phyloP scores from a whole-genome alignment of 371 early-diverging fungal species.

The Mucor circinelloides region DNA sequence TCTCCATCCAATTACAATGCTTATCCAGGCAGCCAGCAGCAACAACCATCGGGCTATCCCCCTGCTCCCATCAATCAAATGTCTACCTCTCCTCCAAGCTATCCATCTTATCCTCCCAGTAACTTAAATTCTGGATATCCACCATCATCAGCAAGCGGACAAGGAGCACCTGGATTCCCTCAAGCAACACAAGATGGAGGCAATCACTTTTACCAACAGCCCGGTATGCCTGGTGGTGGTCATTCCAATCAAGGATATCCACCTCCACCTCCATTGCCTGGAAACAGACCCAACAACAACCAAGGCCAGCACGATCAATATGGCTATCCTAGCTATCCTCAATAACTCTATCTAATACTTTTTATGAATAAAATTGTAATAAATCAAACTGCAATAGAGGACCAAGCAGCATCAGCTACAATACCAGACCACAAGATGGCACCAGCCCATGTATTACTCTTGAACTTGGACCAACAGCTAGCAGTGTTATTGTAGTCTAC shows the following conservation, averaged over 20 bases:
- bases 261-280: slow-evolving; percentile 11
- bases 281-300: slow-evolving; percentile 3
- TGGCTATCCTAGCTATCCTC: slow-evolving; percentile 26
- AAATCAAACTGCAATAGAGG: slow-evolving; percentile 1
- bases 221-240: background rate
- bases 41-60: slow-evolving; percentile 3
- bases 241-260: background rate
- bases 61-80: background rate
- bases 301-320: slow-evolving; percentile 9
- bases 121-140: slow-evolving; percentile 12
- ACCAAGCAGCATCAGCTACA: slow-evolving; percentile 50
- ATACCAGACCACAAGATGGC: slow-evolving; percentile 76
- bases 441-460: slow-evolving; percentile 78
- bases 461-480: slow-evolving; percentile 77
- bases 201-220: slow-evolving; percentile 5
- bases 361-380: background rate
- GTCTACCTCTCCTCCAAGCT: slow-evolving; percentile 6
- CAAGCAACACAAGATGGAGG: background rate
- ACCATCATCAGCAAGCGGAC: slow-evolving; percentile 7
- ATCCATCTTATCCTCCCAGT: slow-evolving; percentile 3
- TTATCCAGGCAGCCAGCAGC: background rate
- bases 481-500: slow-evolving; percentile 70
- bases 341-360: slow-evolving; percentile 3
- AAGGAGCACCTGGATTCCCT: slow-evolving; percentile 1
- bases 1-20: background rate